These are phyloP conservation scores for Aspergillus phoenicis DNA, from an alignment of 2,329 filamentous ascomycete genomes.

Conservation along the genomic window DNA sequence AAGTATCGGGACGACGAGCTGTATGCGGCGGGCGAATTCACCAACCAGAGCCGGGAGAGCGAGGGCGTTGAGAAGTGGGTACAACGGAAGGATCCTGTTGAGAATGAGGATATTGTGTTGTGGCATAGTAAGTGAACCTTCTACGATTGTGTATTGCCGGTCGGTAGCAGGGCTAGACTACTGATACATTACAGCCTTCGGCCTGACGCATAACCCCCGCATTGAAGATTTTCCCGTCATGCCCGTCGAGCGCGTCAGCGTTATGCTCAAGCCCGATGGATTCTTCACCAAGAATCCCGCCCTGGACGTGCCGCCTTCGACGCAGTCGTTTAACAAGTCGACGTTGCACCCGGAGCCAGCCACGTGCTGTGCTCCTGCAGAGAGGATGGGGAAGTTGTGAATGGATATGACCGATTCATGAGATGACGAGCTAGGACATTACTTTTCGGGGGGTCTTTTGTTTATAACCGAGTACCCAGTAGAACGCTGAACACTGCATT, in stretches of 20 bases:
- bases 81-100: slow-evolving; percentile 49
- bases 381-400: slow-evolving; percentile 32
- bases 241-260: slow-evolving; percentile 59
- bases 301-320: slow-evolving; percentile 48
- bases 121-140: slow-evolving; percentile 39
- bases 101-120: slow-evolving; percentile 49
- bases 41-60: slow-evolving; percentile 56
- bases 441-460: no score
- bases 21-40: slow-evolving; percentile 56
- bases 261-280: slow-evolving; percentile 53
- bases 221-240: slow-evolving; percentile 70
- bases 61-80: slow-evolving; percentile 58
- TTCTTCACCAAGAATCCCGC: slow-evolving; percentile 56
- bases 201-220: slow-evolving; percentile 65
- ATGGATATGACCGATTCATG: not conserved
- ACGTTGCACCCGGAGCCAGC: slow-evolving; percentile 34
- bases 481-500: no score
- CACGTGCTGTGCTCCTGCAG: slow-evolving; percentile 24
- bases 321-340: slow-evolving; percentile 45
- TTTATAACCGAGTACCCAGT: no score
- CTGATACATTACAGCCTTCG: slow-evolving; percentile 36
- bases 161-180: no score
- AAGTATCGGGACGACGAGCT: slow-evolving; percentile 56
- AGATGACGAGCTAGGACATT: not conserved
- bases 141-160: not conserved